Base-by-base conservation (phyloP, 768 basidiomycete genomes). In the Boletus huronensis region DNA sequence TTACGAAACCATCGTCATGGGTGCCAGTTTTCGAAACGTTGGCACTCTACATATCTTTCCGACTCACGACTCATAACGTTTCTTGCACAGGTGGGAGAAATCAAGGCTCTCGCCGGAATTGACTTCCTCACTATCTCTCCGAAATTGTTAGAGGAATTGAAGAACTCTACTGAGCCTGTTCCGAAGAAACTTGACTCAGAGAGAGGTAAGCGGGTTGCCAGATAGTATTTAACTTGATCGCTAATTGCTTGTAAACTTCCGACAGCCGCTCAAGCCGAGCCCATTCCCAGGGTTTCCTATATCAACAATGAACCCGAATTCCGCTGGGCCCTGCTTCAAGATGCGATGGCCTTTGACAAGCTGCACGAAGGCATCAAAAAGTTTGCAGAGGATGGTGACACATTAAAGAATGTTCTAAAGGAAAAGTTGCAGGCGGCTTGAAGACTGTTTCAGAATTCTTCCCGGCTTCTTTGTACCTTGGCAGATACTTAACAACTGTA, bases 1-100 rank as follows among this genome's bases (percentile, higher is more conserved):
- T 49, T 98, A 98, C 82, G 90, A 93, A 69, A 98, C 96, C 58
- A 97, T 98, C 72, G 93, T 98, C 69, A 97, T 98, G 95, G 95
- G 94, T 65, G 96, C 96, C 49, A 96, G 93, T 25, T 97, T 98
- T 92, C 87, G 96, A 66, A 98, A 97, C 78, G 87, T 93, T 50
- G 34, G 87, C 75, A 4, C 3, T 36, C n/a, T 13, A 14, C 28
- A 16, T 25, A 10, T 32, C 8, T 51, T 28, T 10, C 44, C 29
- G 3, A 38, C 42, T 46, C 29, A 53, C 26, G 9, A 14, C 38
- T 19, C 19, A 17, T 41, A n/a, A 43, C 14, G 3, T 48, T 25
- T 5, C 8, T 17, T 36, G 2, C 6, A n/a, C 45, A 92, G 90
- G 74, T 76, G 46, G 90, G 89, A 65, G 96, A 98, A 77, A 96